A percentile compares a stretch with the other conserved stretches of the same genome.
Evolutionary conservation across 805 yeast species (phyloP).

Genomic region (Metschnikowia lunata): DNA sequence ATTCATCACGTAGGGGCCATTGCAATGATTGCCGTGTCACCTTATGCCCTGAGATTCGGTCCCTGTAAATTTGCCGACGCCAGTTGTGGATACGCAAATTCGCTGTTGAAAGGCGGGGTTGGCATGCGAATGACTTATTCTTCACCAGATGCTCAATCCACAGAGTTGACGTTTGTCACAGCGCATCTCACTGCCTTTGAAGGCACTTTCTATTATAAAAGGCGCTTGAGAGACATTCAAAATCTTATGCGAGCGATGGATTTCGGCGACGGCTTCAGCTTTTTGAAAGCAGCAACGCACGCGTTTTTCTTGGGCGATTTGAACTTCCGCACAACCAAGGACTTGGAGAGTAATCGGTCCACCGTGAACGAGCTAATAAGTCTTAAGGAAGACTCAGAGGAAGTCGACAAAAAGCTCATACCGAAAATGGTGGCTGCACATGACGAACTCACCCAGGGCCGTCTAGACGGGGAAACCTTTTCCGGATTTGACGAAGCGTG

Average conservation of each 20-base stretch:
- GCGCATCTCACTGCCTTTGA: constrained; percentile 80
- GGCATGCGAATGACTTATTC: constrained; percentile 48
- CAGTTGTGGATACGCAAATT: constrained; percentile 54
- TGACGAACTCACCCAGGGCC: constrained; percentile 51
- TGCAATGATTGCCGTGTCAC: constrained; percentile 49
- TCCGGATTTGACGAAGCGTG: constrained; percentile 62
- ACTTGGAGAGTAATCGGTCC: constrained; percentile 8
- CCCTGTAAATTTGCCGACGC: constrained; percentile 27
- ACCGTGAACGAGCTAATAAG: constrained; percentile 20
- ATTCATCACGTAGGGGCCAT: constrained; percentile 52
- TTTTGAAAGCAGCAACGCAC: constrained; percentile 51
- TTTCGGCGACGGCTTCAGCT: constrained; percentile 54
- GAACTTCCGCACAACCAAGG: constrained; percentile 60
- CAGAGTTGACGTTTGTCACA: constrained; percentile 56
- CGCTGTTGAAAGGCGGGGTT: constrained; percentile 73
- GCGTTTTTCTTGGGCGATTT: constrained; percentile 80
- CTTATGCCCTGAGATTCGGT: constrained; percentile 32
- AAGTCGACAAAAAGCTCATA: constrained; percentile 5
- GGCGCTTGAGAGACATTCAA: constrained; percentile 52
- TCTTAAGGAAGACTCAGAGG: constrained; percentile 22
- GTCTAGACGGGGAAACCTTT: constrained; percentile 43
- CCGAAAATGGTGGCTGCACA: constrained; percentile 24
- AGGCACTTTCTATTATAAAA: constrained; percentile 44
- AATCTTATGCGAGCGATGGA: constrained; percentile 50
- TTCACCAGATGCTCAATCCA: constrained; percentile 13